Percentiles rank a stretch among this genome's conserved stretches.
phyloP scores from a whole-genome alignment of 176 grass and related monocot genomes.

The Saccharum spontaneum region DNA sequence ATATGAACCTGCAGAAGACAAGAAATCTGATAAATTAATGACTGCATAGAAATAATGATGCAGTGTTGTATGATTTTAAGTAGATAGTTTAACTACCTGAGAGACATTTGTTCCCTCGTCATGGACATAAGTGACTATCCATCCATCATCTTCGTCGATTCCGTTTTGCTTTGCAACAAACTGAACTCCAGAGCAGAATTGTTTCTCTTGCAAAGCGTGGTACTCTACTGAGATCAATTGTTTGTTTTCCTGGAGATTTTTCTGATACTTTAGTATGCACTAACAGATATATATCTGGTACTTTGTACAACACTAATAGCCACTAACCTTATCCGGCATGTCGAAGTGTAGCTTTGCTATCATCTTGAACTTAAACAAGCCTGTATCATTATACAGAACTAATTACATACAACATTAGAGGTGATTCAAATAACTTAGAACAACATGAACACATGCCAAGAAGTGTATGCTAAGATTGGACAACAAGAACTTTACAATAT shows the following conservation, averaged over 20 bases:
- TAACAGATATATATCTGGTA: not conserved
- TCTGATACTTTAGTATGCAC: not conserved
- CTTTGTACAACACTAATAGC: not conserved
- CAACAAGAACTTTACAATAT: not conserved
- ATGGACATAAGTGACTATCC: conserved; percentile 44
- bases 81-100: conserved; percentile 24
- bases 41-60: not conserved
- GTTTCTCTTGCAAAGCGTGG: conserved; percentile 26
- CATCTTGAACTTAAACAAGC: conserved; percentile 42
- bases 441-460: not conserved
- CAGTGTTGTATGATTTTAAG: not conserved
- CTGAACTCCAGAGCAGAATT: conserved; percentile 45
- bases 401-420: not conserved
- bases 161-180: conserved; percentile 42
- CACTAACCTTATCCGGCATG: conserved; percentile 29
- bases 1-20: conserved; percentile 40
- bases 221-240: conserved; percentile 35
- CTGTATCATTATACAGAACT: conserved; percentile 9
- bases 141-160: conserved; percentile 46
- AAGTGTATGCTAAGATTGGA: not conserved
- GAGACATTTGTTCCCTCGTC: conserved; percentile 28
- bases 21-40: not conserved
- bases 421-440: not conserved
- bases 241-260: conserved; percentile 24
- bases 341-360: conserved; percentile 51